A percentile compares a stretch with the other conserved stretches of the same genome.
These are phyloP conservation scores for Micractinium conductrix DNA, from an alignment of 139 green algal species.

Conservation along the genomic window DNA sequence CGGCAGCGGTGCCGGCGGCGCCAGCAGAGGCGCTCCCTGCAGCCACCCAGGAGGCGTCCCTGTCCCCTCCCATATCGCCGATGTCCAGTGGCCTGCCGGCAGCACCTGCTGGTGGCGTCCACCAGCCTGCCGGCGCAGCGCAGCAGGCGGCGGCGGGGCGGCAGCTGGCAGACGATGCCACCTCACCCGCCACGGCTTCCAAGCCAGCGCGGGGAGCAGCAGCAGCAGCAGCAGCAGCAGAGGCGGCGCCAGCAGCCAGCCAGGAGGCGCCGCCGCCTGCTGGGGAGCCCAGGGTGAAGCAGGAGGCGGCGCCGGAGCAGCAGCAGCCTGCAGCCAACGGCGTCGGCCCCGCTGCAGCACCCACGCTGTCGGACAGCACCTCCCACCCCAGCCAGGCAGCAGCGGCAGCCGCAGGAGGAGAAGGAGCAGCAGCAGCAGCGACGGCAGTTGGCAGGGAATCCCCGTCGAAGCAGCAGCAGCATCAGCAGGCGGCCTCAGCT, in stretches of 20 bases:
- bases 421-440: not conserved
- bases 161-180: not conserved
- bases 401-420: not conserved
- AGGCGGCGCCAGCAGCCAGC: not conserved
- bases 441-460: not conserved
- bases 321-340: not conserved
- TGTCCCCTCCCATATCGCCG: not conserved
- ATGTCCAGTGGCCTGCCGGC: constrained; percentile 13
- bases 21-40: not conserved
- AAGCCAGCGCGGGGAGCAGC: too few species aligned
- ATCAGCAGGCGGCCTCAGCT: not conserved
- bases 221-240: not conserved
- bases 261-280: not conserved
- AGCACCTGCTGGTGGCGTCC: too few species aligned
- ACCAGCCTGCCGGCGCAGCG: too few species aligned
- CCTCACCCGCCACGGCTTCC: too few species aligned
- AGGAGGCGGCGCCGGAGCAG: not conserved
- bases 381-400: not conserved
- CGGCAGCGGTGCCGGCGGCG: not conserved
- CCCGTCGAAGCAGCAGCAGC: too few species aligned
- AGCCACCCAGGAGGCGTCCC: not conserved
- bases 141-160: too few species aligned
- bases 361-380: not conserved
- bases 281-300: not conserved
- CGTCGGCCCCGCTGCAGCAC: not conserved